These are phyloP conservation scores for Amanita inopinata DNA, from an alignment of 768 basidiomycete species.

Conservation along the genomic window DNA sequence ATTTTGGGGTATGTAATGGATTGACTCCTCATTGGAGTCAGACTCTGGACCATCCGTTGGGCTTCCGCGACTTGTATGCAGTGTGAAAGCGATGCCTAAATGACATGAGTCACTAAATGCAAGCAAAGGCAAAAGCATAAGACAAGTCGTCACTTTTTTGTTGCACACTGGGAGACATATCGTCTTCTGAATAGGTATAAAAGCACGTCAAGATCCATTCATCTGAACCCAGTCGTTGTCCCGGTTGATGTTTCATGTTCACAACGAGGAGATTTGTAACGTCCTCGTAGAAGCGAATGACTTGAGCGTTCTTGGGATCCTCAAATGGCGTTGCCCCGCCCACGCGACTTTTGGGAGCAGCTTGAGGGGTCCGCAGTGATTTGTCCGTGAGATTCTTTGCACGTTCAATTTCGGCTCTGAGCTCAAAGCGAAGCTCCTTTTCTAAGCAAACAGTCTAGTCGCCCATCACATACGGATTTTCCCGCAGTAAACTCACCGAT, in stretches of 20 bases:
- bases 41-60: conserved; percentile 22
- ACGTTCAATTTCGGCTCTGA: conserved; percentile 56
- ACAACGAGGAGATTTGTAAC: conserved; percentile 71
- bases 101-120: conserved; percentile 5
- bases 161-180: conserved; percentile 16
- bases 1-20: conserved; percentile 54
- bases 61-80: conserved; percentile 33
- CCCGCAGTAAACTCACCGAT: conserved; percentile 27
- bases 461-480: background rate
- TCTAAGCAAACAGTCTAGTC: conserved; percentile 25
- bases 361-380: conserved; percentile 31
- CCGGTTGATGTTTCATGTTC: conserved; percentile 36
- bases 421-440: conserved; percentile 39
- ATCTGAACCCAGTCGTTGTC: conserved; percentile 36
- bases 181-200: conserved; percentile 42
- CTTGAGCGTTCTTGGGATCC: conserved; percentile 48
- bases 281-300: conserved; percentile 78
- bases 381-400: conserved; percentile 34
- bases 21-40: conserved; percentile 28
- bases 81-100: conserved; percentile 51
- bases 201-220: conserved; percentile 59
- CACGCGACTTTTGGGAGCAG: conserved; percentile 25
- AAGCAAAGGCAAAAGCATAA: conserved; percentile 7
- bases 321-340: conserved; percentile 29
- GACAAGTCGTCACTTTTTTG: conserved; percentile 31